Evolutionary conservation across 164 flowering plant species (phyloP), one percentile per base, ranked within the genome.

Genomic region (Vitis labrusca): DNA sequence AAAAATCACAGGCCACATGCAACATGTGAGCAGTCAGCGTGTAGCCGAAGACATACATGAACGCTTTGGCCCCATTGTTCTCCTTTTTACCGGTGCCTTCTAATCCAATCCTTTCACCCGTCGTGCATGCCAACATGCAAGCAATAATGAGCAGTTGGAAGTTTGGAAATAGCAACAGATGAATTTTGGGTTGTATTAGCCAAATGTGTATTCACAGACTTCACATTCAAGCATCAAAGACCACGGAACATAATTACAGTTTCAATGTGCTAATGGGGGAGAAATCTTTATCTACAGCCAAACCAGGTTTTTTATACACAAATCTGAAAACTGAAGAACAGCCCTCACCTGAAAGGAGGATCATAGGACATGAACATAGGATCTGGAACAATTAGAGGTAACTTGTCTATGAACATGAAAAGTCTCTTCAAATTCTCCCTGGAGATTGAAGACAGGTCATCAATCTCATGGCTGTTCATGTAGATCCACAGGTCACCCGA

Each of bases 401-500:
- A 66, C 71, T 88, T 89, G 30, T 94, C 90, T 58, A 92, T 74
- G 84, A 84, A 91, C 76, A 86, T 76, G 73, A 84, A 77, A 14
- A 93, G 85, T 57, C 97, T 80, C 79, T 83, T 87, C 74, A 86
- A 64, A 79, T 92, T 91, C 64, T 89, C 92, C 74, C 76, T 80
- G 69, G 79, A 67, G 70, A 94, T 82, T 30, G 83, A 68, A 0
- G 84, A 32, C 74, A 83, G 64, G 61, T 94, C 96, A 0, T 76
- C 65, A 27, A 82, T 72, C 52, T 94, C 98, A 10, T 64, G 68
- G 16, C 50, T 68, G 74, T 85, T 78, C 8, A 85, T 86, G 71
- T 84, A 89, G 49, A 92, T 86, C 97, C 97, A 92, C 19, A 94
- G 97, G 63, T 92, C 97, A 15, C 84, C 81, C 0, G 98, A 88